Evolutionary conservation across 2,329 filamentous ascomycete species (phyloP), one percentile per base, ranked within the genome.

Genomic region (Ophiosphaerella narmari): DNA sequence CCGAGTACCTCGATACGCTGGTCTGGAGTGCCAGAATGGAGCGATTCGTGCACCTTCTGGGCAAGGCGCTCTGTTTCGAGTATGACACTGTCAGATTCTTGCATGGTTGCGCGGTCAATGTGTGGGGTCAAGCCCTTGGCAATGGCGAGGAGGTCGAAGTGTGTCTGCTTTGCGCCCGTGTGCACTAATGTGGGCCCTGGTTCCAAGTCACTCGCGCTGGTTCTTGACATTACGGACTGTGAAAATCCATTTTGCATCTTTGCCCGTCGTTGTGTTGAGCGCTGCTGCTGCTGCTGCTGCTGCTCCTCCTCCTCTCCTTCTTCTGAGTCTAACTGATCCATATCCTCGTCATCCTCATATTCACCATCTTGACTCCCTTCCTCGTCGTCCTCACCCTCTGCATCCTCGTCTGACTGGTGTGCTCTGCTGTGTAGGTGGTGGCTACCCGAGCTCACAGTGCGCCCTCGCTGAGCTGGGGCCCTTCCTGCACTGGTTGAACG

Each of bases 1-100:
- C 56, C 60, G 5, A 75, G 55, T 2, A 68, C 59, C 5, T 62
- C 53, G 7, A 50, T 63, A 32, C 71, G 66, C 46, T 61, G 59
- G 11, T 70, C 63, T 5, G 65, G 61, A 9, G 62, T 59, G 35
- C 71, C 68, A n/a, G 66, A 65, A 26, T 66, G 59, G 3, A 70
- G 54, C 33, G 66, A 70, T 5, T 63, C 63, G 16, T 72, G 57
- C 43, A 79, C 56, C 31, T 64, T 67, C 24, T 69, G 68, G 46
- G 96, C 76, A 35, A 90, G 74, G 34, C 84, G 80, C 68, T 97
- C 92, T 9, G 89, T 95, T 41, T 83, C 80, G 31, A 95, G 75
- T 39, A 97, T 84, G 16, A 96, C 72, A 39, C 86, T 80, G 52
- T 87, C 84, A 1, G 86, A 77, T 73, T 97, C 93, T 4, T 79